Base-by-base conservation (phyloP, 495 filamentous ascomycete species). In the Aspergillus funiculosus region DNA sequence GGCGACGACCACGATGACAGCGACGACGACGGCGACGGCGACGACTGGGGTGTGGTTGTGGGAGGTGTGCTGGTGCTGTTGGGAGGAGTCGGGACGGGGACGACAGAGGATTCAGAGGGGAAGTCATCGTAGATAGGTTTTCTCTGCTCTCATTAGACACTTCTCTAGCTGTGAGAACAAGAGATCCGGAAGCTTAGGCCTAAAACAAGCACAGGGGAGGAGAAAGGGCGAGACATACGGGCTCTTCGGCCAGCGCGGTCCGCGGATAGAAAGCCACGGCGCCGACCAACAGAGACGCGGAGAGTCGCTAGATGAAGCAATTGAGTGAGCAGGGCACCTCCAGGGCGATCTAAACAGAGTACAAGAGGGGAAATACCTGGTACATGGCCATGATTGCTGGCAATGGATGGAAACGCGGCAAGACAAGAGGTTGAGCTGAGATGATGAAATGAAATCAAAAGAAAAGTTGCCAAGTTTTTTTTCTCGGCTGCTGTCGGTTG, bases 101-200 rank as follows among this genome's bases (percentile, higher is more conserved):
- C 14, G 28, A 41, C 29, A 34, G 68, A 50, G 34, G 63, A 54
- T 22, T 64, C 64, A 58, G 61, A 46, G 42, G 68, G 52, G 62
- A 76, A 73, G 66, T 87, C 80, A 61, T 91, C 86, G 75, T 94
- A 95, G 70, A 95, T 92, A 39, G 89, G 80, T 73, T 94, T 94
- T 57, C 81, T 84, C 61, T 75, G 55, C 48, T 20, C 17, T 7
- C 4, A 21, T 43, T 22, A 43, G 39, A 13, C 1, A 18, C n/a
- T 21, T 1, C 5, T 38, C 22, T 19, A 38, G 35, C 35, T 21
- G n/a, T 20, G 6, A n/a, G 9, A n/a, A 21, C 17, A n/a, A 38
- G n/a, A 3, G 21, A 14, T 18, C 2, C 11, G 6, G 32, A 17
- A 5, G 15, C 13, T n/a, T 27, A 17, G 8, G 4, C 10, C 15